Evolutionary conservation across 2,329 filamentous ascomycete genomes (phyloP), one percentile per base, ranked within the genome.

Genomic region (Colletotrichum liriopes): DNA sequence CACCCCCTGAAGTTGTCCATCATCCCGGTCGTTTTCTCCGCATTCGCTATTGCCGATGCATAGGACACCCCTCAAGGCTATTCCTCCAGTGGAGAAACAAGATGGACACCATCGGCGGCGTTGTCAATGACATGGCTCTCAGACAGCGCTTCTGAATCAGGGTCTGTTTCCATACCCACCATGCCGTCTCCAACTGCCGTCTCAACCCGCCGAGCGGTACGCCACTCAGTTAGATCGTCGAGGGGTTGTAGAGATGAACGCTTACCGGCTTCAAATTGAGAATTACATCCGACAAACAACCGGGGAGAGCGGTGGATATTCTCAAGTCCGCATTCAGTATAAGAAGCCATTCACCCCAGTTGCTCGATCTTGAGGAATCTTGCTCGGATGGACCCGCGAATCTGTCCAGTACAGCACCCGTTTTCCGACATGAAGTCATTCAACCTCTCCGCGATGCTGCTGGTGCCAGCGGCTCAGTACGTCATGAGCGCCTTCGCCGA

Each of bases 21-120:
- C 29, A 32, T 32, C 54, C 45, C 54, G 58, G 45, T 20, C 26
- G 26, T 7, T 41, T 71, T 67, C 71, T 73, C 71, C 71, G 71
- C 71, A 73, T 54, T 71, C 58, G 62, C 62, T 47, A 54, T 63
- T 71, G 62, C 67, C 67, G 61, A 62, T 71, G 55, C 67, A 73
- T 62, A 67, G 71, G 14, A 6, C 32, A 66, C 62, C 71, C 69
- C 67, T 49, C 18, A 16, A 71, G 59, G 63, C 20, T 60, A 64
- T 59, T 60, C 37, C 26, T 8, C 7, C 14, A 26, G 49, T 51
- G 71, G 67, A 32, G 71, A 43, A 52, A 47, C 14, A 39, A 26
- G 12, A 55, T 18, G 39, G 18, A n/a, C 9, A 8, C 60, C 35
- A 47, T 32, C n/a, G 20, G 26, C 43, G 23, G 18, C 16, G 41